These are phyloP conservation scores for Exophiala oligosperma DNA, from an alignment of 2,329 filamentous ascomycete genomes.

Conservation along the genomic window DNA sequence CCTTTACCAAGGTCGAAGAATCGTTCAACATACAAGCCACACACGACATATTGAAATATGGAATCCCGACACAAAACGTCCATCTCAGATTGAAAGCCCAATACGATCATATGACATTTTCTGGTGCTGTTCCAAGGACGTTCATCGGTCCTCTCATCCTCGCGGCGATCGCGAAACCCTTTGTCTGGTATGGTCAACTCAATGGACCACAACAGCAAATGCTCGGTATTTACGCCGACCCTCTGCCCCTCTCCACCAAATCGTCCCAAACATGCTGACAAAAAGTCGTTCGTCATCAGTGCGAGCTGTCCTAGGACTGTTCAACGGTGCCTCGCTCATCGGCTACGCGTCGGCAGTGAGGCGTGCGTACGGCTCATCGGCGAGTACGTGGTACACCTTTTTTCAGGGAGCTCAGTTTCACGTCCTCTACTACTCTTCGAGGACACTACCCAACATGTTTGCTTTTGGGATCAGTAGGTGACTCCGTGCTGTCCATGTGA, in stretches of 20 bases:
- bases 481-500: slow-evolving; percentile 36
- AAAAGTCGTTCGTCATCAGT: slow-evolving; percentile 45
- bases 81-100: slow-evolving; percentile 56
- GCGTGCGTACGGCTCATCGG: slow-evolving; percentile 65
- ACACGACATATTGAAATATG: slow-evolving; percentile 84
- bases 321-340: slow-evolving; percentile 70
- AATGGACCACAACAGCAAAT: slow-evolving; percentile 58
- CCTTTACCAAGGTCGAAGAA: slow-evolving; percentile 97
- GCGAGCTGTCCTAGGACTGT: slow-evolving; percentile 72
- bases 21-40: slow-evolving; percentile 96
- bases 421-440: slow-evolving; percentile 85
- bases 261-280: neutral
- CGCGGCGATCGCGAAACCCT: slow-evolving; percentile 68
- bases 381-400: slow-evolving; percentile 75
- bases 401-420: slow-evolving; percentile 88
- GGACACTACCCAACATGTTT: slow-evolving; percentile 95
- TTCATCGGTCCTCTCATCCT: slow-evolving; percentile 81
- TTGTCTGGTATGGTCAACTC: slow-evolving; percentile 56
- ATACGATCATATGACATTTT: slow-evolving; percentile 90
- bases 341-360: slow-evolving; percentile 65
- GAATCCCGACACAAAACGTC: slow-evolving; percentile 60
- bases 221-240: slow-evolving; percentile 45
- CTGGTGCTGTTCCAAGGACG: slow-evolving; percentile 86
- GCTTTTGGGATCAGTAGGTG: slow-evolving; percentile 75
- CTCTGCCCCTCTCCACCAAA: neutral